Base-by-base conservation (phyloP, 2,329 filamentous ascomycete species). In the Thelonectria discophora region DNA sequence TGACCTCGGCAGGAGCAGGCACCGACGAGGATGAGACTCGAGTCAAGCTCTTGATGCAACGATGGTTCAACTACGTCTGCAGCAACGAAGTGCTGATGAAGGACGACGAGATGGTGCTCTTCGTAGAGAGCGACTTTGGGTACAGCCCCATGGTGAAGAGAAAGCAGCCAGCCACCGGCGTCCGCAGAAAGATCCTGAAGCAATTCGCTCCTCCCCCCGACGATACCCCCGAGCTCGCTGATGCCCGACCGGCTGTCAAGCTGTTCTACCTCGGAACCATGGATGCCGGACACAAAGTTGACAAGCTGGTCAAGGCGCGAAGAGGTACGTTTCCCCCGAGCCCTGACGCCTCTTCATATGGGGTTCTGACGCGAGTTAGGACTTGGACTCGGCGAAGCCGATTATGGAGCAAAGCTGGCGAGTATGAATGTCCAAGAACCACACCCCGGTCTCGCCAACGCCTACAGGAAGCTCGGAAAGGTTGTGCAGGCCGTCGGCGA, bases 71-170 rank as follows among this genome's bases (percentile, higher is more conserved):
- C 77, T 91, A 92, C 61, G 90, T 99, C 18, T 97, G 95, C 79
- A 87, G 87, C 72, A 98, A 95, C 70, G 94, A 98, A 37, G 89
- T 96, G 1, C 86, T 99, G 8, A 97, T 97, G 83, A 88, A 91
- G 64, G 95, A 99, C 75, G 94, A 98, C 65, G 95, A 99, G 79
- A 94, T 98, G 88, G 88, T 97, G 5, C 89, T 98, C 62, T 99
- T 99, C 72, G 93, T 99, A n/a, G 95, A 99, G 79, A 97, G 93
- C 74, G 95, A 99, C 76, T 98, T 97, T 76, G 95, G 95, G 42
- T 99, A 99, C 78, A 97, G 93, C 73, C 95, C 95, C 1, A 91
- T 98, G 73, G 90, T 97, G 48, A 90, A 94, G 77, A 93, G 93
- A 84, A 97, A 96, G 82, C 95, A 99, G 77, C 95, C 95, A 20